phyloP scores from a whole-genome alignment of 768 basidiomycete genomes.

The Termitomyces sp. region DNA sequence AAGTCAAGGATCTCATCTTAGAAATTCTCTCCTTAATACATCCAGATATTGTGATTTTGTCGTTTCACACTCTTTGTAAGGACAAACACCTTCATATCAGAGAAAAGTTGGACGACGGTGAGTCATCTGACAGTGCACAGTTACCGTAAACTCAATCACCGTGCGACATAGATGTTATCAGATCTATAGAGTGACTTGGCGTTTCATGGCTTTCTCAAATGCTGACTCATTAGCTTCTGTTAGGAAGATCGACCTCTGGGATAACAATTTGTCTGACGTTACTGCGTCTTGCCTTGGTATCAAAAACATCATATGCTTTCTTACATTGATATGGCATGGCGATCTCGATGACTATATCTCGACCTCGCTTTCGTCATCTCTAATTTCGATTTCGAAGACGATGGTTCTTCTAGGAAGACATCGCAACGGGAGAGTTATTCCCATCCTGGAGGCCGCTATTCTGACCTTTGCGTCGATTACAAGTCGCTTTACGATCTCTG shows the following conservation, averaged over 20 bases:
- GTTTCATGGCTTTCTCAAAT: not conserved
- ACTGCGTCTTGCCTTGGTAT: conserved; percentile 12
- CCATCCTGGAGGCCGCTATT: conserved; percentile 29
- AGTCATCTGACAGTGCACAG: not conserved
- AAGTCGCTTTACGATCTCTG: conserved; percentile 8
- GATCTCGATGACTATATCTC: conserved; percentile 10
- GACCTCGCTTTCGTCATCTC: not conserved
- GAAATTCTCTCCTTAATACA: conserved; percentile 25
- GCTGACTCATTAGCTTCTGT: not conserved
- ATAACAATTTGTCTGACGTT: not conserved
- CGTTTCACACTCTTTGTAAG: conserved; percentile 15
- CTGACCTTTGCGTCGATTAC: conserved; percentile 29
- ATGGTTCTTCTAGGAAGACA: conserved; percentile 2
- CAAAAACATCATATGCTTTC: conserved; percentile 25
- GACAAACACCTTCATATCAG: conserved; percentile 21
- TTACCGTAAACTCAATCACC: not conserved
- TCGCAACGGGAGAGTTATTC: not conserved
- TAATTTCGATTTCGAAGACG: conserved; percentile 10
- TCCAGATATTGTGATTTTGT: conserved; percentile 11
- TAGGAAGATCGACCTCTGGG: not conserved
- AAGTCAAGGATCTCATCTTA: conserved; percentile 30
- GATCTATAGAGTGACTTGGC: conserved; percentile 5
- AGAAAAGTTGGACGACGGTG: conserved; percentile 29
- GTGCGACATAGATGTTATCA: conserved; percentile 6
- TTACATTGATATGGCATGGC: conserved; percentile 31